Conservation (phyloP, 192 early-diverging fungal genomes). For the Coemansia biformis region DNA sequence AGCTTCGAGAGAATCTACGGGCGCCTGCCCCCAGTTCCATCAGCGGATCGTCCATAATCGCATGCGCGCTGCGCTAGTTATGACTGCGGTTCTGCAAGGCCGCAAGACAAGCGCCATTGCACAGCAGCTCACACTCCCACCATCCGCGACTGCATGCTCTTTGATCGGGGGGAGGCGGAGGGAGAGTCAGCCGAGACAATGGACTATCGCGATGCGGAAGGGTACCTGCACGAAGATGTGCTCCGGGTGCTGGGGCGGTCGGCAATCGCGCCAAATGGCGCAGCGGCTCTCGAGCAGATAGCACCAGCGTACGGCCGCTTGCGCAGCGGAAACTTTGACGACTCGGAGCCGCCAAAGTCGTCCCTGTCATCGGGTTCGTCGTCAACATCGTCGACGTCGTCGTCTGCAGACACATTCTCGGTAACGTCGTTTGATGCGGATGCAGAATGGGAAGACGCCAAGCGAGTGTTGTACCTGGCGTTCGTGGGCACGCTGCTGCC, state of each 20-base stretch:
- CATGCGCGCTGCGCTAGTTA: too few species aligned
- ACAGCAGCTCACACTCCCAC: too few species aligned
- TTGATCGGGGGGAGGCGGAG: not conserved
- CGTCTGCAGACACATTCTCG: not conserved
- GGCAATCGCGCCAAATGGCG: conserved; percentile 4
- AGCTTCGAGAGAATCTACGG: too few species aligned
- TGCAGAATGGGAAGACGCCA: conserved; percentile 46
- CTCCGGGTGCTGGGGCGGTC: conserved; percentile 38
- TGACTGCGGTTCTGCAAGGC: too few species aligned
- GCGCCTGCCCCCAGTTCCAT: too few species aligned
- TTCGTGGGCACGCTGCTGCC: conserved; percentile 41
- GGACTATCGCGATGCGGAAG: conserved; percentile 42
- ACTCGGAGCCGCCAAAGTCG: not conserved
- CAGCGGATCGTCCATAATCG: too few species aligned
- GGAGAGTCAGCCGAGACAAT: too few species aligned
- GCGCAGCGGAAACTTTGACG: conserved; percentile 15
- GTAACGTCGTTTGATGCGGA: conserved; percentile 3
- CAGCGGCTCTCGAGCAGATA: not conserved
- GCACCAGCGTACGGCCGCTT: conserved; percentile 17
- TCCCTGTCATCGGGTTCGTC: too few species aligned
- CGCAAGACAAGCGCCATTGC: too few species aligned
- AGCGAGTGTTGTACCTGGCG: conserved; percentile 32
- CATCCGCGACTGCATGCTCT: not conserved
- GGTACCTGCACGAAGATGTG: conserved; percentile 45
- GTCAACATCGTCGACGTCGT: not conserved